These are phyloP conservation scores for Colletotrichum tropicicola DNA, from an alignment of 2,329 filamentous ascomycete species.

Conservation along the genomic window DNA sequence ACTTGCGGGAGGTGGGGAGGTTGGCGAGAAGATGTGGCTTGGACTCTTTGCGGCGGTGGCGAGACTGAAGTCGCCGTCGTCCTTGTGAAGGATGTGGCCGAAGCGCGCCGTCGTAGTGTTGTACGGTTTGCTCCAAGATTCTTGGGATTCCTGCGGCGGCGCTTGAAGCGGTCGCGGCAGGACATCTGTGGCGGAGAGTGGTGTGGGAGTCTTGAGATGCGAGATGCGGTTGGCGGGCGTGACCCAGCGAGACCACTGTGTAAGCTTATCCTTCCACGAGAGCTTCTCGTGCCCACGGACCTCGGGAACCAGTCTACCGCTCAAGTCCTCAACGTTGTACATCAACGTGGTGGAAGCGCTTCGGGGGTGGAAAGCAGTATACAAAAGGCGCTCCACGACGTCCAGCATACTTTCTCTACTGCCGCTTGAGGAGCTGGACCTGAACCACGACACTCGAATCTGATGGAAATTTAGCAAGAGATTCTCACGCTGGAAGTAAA, in stretches of 20 bases:
- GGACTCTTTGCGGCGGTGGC: neutral
- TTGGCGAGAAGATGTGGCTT: slow-evolving; percentile 52
- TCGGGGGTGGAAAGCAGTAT: slow-evolving; percentile 9
- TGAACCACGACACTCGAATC: slow-evolving; percentile 33
- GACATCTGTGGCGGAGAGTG: slow-evolving; percentile 1
- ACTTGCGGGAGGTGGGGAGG: slow-evolving; percentile 56
- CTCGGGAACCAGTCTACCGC: neutral
- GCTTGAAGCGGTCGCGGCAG: neutral
- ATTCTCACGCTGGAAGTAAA: neutral
- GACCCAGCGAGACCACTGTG: slow-evolving; percentile 28
- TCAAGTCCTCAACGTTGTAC: neutral
- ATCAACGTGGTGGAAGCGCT: neutral
- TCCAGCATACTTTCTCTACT: slow-evolving; percentile 29
- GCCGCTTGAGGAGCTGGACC: neutral
- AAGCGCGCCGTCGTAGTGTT: slow-evolving; percentile 54
- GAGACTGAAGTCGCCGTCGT: slow-evolving; percentile 9
- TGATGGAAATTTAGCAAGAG: neutral
- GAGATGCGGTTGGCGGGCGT: slow-evolving; percentile 25
- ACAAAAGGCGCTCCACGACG: slow-evolving; percentile 24
- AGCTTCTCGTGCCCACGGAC: slow-evolving; percentile 13
- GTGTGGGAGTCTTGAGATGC: neutral
- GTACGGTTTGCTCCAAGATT: slow-evolving; percentile 7
- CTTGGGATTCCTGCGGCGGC: neutral
- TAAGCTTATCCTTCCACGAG: slow-evolving; percentile 24
- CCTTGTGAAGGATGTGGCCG: slow-evolving; percentile 58